Conservation (phyloP, 2,329 filamentous ascomycete genomes). For the Penicillium sclerotigenum region DNA sequence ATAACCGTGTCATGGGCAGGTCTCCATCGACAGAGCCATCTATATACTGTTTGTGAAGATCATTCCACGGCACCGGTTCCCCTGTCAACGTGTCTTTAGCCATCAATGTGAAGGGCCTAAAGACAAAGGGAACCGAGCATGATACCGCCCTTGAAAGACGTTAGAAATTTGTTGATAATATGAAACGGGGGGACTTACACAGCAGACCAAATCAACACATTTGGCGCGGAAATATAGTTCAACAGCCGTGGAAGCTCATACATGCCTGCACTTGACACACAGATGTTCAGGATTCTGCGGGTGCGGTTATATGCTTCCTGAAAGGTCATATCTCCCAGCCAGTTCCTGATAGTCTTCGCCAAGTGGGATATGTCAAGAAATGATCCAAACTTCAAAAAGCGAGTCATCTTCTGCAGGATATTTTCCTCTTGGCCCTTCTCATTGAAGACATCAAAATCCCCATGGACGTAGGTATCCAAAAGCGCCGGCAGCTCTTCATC, state of each 20-base stretch:
- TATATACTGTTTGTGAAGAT: slow-evolving; percentile 80
- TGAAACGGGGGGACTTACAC: slow-evolving; percentile 52
- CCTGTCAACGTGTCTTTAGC: slow-evolving; percentile 83
- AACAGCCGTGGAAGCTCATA: slow-evolving; percentile 83
- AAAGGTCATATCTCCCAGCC: slow-evolving; percentile 88
- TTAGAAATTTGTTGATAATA: slow-evolving; percentile 9
- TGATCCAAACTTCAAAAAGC: slow-evolving; percentile 75
- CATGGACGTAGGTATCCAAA: slow-evolving; percentile 68
- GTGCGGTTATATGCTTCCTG: slow-evolving; percentile 96
- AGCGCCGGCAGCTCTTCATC: slow-evolving; percentile 73
- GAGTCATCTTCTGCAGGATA: slow-evolving; percentile 64
- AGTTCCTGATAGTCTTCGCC: slow-evolving; percentile 71
- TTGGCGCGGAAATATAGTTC: slow-evolving; percentile 90
- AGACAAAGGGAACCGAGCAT: slow-evolving; percentile 86
- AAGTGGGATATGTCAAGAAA: slow-evolving; percentile 84
- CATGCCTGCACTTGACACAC: slow-evolving; percentile 80
- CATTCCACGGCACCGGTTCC: slow-evolving; percentile 77
- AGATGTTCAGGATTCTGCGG: slow-evolving; percentile 86
- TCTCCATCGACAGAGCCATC: slow-evolving; percentile 95
- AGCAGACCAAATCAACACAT: slow-evolving; percentile 94
- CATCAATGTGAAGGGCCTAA: slow-evolving; percentile 72
- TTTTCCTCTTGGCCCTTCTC: slow-evolving; percentile 58
- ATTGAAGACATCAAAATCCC: slow-evolving; percentile 79
- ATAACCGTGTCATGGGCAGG: slow-evolving; percentile 80
- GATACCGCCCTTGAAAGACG: slow-evolving; percentile 64